Percentiles rank a stretch among this genome's conserved stretches.
Conservation (phyloP, 805 yeast genomes). For the Yamadazyma scolyti region DNA sequence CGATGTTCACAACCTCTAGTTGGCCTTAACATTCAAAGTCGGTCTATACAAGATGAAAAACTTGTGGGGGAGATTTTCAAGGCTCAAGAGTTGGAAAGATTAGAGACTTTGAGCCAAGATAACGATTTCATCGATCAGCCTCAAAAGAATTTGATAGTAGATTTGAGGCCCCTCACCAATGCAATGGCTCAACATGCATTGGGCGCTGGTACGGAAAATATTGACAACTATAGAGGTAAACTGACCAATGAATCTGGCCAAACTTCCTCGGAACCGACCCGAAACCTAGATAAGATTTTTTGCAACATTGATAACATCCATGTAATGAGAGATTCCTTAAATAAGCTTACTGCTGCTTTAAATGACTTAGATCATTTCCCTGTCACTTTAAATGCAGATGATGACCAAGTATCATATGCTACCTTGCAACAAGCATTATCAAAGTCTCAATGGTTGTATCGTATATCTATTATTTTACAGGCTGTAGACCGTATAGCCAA, state of each 20-base stretch:
- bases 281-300: slow-evolving; percentile 59
- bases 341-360: slow-evolving; percentile 57
- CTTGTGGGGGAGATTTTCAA: slow-evolving; percentile 70
- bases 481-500: slow-evolving; percentile 77
- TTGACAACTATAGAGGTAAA: slow-evolving; percentile 72
- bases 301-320: slow-evolving; percentile 94
- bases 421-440: slow-evolving; percentile 48
- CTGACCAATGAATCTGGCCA: slow-evolving; percentile 5
- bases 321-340: slow-evolving; percentile 84
- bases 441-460: slow-evolving; percentile 77
- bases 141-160: slow-evolving; percentile 67
- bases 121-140: slow-evolving; percentile 29
- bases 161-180: slow-evolving; percentile 88
- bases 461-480: slow-evolving; percentile 62
- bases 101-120: slow-evolving; percentile 12
- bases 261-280: slow-evolving; percentile 4
- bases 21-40: slow-evolving; percentile 72
- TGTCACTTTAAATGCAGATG: slow-evolving; percentile 11
- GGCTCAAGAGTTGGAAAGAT: slow-evolving; percentile 43
- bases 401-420: slow-evolving; percentile 16
- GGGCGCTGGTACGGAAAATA: slow-evolving; percentile 96
- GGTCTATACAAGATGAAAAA: slow-evolving; percentile 90
- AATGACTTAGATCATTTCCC: slow-evolving; percentile 66
- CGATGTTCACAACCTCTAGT: slow-evolving; percentile 92
- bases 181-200: slow-evolving; percentile 95